Evolutionary conservation across 768 basidiomycete species (phyloP).

Genomic region (Amanita pallidorosea): DNA sequence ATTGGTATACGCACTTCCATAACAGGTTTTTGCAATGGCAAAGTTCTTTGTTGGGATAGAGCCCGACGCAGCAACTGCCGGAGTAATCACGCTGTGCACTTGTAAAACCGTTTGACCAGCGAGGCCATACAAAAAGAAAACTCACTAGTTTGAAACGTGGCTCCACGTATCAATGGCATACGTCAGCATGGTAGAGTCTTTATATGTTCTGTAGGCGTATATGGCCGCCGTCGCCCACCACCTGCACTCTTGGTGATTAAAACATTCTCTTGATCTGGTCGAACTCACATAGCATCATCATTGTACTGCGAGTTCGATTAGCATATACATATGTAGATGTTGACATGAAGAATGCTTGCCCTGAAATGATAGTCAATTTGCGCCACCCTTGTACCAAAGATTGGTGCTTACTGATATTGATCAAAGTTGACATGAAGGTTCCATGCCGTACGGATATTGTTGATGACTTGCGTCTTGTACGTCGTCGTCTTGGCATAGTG

Average conservation of each 20-base stretch:
- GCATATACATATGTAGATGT: background rate
- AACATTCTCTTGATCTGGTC: constrained; percentile 15
- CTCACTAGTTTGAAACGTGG: constrained; percentile 35
- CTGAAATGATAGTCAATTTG: background rate
- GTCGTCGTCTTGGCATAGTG: constrained; percentile 23
- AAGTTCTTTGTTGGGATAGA: constrained; percentile 30
- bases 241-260: constrained; percentile 11
- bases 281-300: background rate
- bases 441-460: background rate
- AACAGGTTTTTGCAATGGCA: constrained; percentile 28
- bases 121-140: background rate
- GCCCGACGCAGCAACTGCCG: constrained; percentile 25
- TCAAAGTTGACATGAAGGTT: background rate
- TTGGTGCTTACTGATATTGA: background rate
- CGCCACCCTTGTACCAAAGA: background rate
- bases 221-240: constrained; percentile 48
- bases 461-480: constrained; percentile 25
- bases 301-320: background rate
- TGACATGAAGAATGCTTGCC: background rate
- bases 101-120: background rate
- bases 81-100: constrained; percentile 28
- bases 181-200: constrained; percentile 26
- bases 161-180: constrained; percentile 40
- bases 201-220: constrained; percentile 38
- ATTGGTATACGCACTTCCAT: constrained; percentile 23